phyloP scores from a whole-genome alignment of 129 eudicot genomes.

The Chrysanthemum seticuspe region DNA sequence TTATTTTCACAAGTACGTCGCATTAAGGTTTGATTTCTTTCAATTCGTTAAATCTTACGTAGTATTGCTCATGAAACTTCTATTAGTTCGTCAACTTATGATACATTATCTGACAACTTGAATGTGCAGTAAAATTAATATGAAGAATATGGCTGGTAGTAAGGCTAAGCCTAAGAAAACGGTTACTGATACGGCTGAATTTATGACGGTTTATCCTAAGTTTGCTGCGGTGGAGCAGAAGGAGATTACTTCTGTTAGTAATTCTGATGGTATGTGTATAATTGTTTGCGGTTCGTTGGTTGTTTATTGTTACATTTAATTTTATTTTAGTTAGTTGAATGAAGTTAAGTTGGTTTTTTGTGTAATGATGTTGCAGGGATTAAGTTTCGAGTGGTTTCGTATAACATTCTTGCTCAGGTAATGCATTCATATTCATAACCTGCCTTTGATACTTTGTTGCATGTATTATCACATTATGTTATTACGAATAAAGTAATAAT shows the following conservation, averaged over 20 bases:
- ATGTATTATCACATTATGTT: too few relatives aligned
- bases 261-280: constrained; percentile 53
- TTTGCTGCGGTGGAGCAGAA: constrained; percentile 73
- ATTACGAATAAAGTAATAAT: too few relatives aligned
- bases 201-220: constrained; percentile 50
- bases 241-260: constrained; percentile 54
- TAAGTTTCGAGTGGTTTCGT: constrained; percentile 75
- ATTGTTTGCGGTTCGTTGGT: background rate
- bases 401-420: constrained; percentile 95
- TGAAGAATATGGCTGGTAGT: constrained; percentile 54
- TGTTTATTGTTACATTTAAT: background rate
- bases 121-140: constrained; percentile 50
- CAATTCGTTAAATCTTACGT: too few relatives aligned
- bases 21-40: too few relatives aligned
- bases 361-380: constrained; percentile 39
- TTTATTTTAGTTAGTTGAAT: background rate
- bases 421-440: background rate
- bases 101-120: background rate
- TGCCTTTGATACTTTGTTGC: too few relatives aligned
- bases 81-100: too few relatives aligned
- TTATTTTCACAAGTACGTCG: too few relatives aligned
- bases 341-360: too few relatives aligned
- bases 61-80: too few relatives aligned
- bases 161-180: background rate
- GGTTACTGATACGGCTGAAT: constrained; percentile 16